Evolutionary conservation across 345 rosid species (phyloP), one percentile per base, ranked within the genome.

Genomic region (Lumnitzera littorea): DNA sequence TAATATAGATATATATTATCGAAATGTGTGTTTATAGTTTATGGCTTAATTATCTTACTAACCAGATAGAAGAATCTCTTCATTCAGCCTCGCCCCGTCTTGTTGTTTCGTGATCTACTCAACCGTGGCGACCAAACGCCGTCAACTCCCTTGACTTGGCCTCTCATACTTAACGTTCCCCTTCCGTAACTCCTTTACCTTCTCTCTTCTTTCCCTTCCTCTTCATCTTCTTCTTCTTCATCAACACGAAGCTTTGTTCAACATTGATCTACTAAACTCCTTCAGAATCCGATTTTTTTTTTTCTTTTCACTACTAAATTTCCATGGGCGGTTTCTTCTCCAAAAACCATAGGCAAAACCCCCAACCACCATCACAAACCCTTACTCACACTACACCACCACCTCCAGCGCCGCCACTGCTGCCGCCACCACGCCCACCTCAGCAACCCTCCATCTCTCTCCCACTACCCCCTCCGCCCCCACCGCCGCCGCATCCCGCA

Each of bases 121-220:
- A 10, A 12, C 36, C 31, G 61, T 74, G 64, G 63, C 83, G 81
- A 70, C 81, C 53, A 20, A 36, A 50, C 56, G 60, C 60, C 67
- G 67, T 55, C 29, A 4, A 36, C 43, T 0, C 31, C 43, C 25
- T 55, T 56, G 0, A 6, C 46, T 48, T 63, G 48, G 25, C 62
- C 31, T 27, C 31, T 27, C 31, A 27, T 5, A 27, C 31, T 27
- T 27, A 27, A 27, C 31, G 31, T 36, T 36, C 7, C 43, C 0
- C 11, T 7, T 36, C 43, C 43, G 43, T 36, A 36, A 36, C 11
- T 36, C 43, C 43, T 0, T 9, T 36, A 52, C 49, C 62, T 17
- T 46, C 63, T 60, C 55, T 14, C 29, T 13, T 25, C 69, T 23
- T 55, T 60, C 25, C 13, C 59, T 20, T 20, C 20, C 20, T 20